Conservation (phyloP, 148 eudicot genomes). For the Fagopyrum homotropicum region DNA sequence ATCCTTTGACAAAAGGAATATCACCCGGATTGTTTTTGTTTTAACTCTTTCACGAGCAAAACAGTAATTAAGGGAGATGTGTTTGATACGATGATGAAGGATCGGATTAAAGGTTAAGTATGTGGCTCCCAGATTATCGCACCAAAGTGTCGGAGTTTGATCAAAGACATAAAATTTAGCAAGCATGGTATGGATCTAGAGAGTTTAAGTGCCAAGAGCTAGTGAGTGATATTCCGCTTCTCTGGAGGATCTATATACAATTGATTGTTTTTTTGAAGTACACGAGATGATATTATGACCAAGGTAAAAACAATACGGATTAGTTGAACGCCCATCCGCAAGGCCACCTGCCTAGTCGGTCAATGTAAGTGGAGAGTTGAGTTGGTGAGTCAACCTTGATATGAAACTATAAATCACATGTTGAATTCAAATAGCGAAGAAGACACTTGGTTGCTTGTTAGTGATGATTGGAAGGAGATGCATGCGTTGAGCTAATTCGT, state of each 20-base stretch:
- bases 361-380: background rate
- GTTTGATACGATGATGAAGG: no score
- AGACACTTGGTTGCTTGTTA: no score
- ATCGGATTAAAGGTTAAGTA: no score
- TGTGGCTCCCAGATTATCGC: no score
- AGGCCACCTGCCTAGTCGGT: background rate
- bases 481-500: background rate
- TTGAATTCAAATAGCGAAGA: background rate
- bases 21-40: no score
- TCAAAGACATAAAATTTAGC: no score
- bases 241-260: background rate
- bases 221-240: background rate
- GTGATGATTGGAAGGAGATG: background rate
- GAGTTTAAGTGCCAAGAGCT: background rate
- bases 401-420: background rate
- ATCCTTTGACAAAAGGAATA: no score
- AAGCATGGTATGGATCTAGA: background rate
- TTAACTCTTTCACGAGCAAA: no score
- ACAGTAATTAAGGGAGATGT: no score
- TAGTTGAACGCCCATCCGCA: background rate
- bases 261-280: slow-evolving; percentile 1
- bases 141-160: no score
- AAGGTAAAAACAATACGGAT: background rate
- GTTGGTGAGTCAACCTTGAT: background rate
- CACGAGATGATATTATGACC: background rate